These are phyloP conservation scores for Polyporus arcularius DNA, from an alignment of 768 basidiomycete species.

Conservation along the genomic window DNA sequence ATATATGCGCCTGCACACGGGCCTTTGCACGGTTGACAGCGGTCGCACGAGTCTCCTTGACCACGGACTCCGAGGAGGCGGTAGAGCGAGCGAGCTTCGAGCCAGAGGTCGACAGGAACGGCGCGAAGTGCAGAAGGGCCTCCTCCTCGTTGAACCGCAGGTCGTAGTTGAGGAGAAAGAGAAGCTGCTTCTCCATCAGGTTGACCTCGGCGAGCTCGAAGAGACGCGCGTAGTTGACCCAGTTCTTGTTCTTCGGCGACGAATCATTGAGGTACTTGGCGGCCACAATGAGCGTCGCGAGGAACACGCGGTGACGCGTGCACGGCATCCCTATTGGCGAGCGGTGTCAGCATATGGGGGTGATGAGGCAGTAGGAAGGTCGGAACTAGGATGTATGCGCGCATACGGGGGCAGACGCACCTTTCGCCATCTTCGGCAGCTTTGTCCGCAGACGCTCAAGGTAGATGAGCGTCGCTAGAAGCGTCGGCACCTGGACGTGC, in stretches of 20 bases:
- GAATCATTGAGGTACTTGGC: constrained; percentile 98
- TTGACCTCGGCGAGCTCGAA: constrained; percentile 85
- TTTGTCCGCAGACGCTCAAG: constrained; percentile 83
- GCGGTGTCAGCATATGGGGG: background rate
- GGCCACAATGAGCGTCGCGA: constrained; percentile 93
- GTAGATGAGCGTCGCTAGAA: constrained; percentile 89
- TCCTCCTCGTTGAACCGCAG: constrained; percentile 88
- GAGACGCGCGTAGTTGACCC: constrained; percentile 75
- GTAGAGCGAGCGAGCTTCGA: background rate
- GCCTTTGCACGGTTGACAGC: constrained; percentile 61
- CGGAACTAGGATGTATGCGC: constrained; percentile 6
- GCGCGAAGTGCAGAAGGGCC: constrained; percentile 63
- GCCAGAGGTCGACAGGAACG: constrained; percentile 51
- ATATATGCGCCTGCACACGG: constrained; percentile 50
- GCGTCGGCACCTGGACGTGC: constrained; percentile 88
- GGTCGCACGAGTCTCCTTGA: constrained; percentile 49
- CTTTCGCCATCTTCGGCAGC: constrained; percentile 83
- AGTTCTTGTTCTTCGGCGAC: constrained; percentile 94
- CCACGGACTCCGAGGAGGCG: constrained; percentile 24
- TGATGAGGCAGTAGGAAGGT: background rate
- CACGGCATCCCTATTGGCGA: constrained; percentile 66
- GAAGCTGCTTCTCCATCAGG: constrained; percentile 96
- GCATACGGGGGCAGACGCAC: constrained; percentile 43
- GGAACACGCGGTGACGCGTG: constrained; percentile 93
- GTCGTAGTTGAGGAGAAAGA: constrained; percentile 90